Evolutionary conservation across 768 basidiomycete genomes (phyloP).

Genomic region (Crucibulum laeve): DNA sequence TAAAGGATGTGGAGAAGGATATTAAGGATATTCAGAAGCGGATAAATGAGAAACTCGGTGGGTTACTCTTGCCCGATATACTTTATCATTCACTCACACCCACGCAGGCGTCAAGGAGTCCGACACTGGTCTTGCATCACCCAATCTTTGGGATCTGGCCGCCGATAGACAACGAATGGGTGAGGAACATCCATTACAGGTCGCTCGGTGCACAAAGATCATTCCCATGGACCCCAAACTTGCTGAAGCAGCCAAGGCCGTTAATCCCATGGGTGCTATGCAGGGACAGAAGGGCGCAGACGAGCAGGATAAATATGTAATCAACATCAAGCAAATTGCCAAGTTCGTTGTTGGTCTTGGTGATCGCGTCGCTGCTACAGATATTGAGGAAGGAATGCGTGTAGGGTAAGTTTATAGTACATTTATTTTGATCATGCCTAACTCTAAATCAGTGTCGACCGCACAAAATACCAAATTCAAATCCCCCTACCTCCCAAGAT

Average conservation of each 20-base stretch:
- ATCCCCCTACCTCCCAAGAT: constrained; percentile 98
- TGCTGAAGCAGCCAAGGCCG: constrained; percentile 72
- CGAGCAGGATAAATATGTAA: constrained; percentile 99
- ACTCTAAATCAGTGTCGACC: constrained; percentile 67
- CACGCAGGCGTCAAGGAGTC: constrained; percentile 90
- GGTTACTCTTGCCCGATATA: constrained; percentile 10
- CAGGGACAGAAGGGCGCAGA: constrained; percentile 96
- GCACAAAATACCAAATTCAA: constrained; percentile 97
- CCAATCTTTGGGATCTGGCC: constrained; percentile 95
- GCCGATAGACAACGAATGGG: constrained; percentile 90
- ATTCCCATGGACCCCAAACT: constrained; percentile 77
- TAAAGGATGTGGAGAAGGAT: constrained; percentile 88
- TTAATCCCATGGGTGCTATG: constrained; percentile 71
- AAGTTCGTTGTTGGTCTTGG: constrained; percentile 98
- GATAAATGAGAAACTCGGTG: constrained; percentile 95
- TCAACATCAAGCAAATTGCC: constrained; percentile 99
- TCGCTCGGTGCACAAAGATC: constrained; percentile 98
- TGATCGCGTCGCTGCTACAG: constrained; percentile 94
- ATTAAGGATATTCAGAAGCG: constrained; percentile 96
- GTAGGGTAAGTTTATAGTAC: constrained; percentile 78
- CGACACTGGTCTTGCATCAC: constrained; percentile 94
- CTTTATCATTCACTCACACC: constrained; percentile 4
- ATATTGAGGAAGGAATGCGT: constrained; percentile 99
- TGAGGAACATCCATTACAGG: constrained; percentile 91
- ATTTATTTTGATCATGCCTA: not conserved